Percentiles rank a stretch among this genome's conserved stretches.
phyloP scores from a whole-genome alignment of 495 filamentous ascomycete genomes.

The Penicillium flavigenum region DNA sequence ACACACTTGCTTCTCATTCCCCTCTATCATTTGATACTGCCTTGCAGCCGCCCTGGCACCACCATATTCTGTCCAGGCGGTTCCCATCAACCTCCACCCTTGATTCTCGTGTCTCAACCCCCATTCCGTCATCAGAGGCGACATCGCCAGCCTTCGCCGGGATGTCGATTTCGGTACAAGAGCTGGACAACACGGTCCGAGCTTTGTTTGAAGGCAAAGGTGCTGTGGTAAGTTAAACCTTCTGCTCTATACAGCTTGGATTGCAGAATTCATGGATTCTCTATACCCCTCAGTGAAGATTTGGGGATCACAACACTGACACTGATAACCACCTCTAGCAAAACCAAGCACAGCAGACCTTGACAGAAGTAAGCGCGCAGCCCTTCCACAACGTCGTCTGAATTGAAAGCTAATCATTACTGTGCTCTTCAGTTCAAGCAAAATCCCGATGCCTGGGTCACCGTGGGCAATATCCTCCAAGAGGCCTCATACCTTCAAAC shows the following conservation, averaged over 20 bases:
- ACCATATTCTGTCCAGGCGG: conserved; percentile 10
- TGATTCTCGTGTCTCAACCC: conserved; percentile 21
- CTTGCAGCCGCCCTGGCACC: conserved; percentile 15
- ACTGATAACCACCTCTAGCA: conserved; percentile 59
- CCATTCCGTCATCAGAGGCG: conserved; percentile 27
- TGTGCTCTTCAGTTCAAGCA: conserved; percentile 79
- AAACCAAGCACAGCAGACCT: conserved; percentile 90
- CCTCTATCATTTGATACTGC: conserved; percentile 9
- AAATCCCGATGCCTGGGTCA: conserved; percentile 94
- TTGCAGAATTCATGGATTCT: neutral
- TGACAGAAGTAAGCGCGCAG: conserved; percentile 77
- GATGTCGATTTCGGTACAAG: conserved; percentile 76
- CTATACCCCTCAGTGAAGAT: neutral
- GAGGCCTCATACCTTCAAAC: conserved; percentile 89
- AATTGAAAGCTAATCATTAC: neutral
- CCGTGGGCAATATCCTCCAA: conserved; percentile 93
- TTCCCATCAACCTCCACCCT: conserved; percentile 4
- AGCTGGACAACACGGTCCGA: conserved; percentile 93
- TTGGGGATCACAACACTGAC: conserved; percentile 14
- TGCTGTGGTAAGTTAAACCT: conserved; percentile 64
- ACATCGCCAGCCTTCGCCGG: conserved; percentile 39
- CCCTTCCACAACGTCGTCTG: neutral
- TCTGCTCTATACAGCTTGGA: neutral
- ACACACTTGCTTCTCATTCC: conserved; percentile 9
- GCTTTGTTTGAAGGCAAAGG: conserved; percentile 97